Evolutionary conservation across 2,329 filamentous ascomycete genomes (phyloP).

Genomic region (Seiridium unicorne): DNA sequence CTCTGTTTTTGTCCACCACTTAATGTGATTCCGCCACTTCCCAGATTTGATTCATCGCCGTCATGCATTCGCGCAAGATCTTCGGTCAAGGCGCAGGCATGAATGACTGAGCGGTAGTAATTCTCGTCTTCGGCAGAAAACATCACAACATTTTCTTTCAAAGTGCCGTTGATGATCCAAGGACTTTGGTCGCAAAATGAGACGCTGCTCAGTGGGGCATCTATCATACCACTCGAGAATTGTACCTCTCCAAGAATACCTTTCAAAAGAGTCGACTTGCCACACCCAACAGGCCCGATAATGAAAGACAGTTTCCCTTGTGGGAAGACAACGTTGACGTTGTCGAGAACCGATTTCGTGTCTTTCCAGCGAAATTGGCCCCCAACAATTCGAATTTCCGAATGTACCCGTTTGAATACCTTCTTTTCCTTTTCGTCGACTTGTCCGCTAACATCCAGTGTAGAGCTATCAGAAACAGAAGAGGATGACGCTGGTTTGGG

Average conservation of each 20-base stretch:
- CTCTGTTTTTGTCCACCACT: slow-evolving; percentile 16
- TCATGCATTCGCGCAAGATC: slow-evolving; percentile 11
- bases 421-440: no score
- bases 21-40: slow-evolving; percentile 11
- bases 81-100: slow-evolving; percentile 8
- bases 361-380: no score
- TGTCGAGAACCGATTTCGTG: neutral
- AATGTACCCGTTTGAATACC: neutral
- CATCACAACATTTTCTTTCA: slow-evolving; percentile 15
- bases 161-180: slow-evolving; percentile 18
- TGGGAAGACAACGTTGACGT: neutral
- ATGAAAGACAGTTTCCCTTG: neutral
- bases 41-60: slow-evolving; percentile 11
- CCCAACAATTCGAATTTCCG: neutral
- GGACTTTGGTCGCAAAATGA: slow-evolving; percentile 17
- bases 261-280: slow-evolving; percentile 2
- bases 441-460: no score
- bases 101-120: slow-evolving; percentile 12
- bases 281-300: neutral
- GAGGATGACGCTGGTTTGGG: no score
- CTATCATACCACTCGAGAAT: neutral
- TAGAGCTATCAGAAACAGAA: no score
- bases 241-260: neutral
- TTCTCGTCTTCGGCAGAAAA: slow-evolving; percentile 9
- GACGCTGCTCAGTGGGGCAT: neutral